Percentiles rank a stretch among this genome's conserved stretches.
phyloP scores from a whole-genome alignment of 305 asterid species.

The Solanum hybrid region DNA sequence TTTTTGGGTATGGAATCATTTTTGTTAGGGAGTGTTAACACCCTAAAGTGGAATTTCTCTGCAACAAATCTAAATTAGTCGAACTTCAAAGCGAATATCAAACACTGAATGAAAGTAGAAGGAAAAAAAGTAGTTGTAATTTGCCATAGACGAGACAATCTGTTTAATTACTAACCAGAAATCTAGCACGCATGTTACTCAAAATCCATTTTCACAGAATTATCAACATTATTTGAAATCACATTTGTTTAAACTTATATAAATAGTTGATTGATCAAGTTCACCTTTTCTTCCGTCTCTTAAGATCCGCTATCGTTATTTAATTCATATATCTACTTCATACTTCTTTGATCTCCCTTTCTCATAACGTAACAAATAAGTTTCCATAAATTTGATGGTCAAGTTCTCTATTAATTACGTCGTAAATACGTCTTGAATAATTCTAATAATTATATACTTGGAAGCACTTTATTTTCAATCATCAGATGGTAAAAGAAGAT shows the following conservation, averaged over 20 bases:
- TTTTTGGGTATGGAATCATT: fast-evolving
- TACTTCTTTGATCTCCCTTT: background rate
- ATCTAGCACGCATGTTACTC: background rate
- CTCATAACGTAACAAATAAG: background rate
- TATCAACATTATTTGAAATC: background rate
- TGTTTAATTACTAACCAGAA: background rate
- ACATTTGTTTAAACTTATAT: background rate
- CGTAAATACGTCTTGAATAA: background rate
- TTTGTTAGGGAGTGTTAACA: background rate
- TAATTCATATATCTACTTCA: background rate
- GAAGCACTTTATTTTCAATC: background rate
- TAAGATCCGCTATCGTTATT: background rate
- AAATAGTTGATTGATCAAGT: background rate
- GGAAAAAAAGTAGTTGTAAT: background rate
- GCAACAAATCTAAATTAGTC: background rate
- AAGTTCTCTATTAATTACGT: background rate
- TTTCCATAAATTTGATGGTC: background rate
- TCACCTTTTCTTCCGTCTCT: background rate
- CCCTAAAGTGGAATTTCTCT: background rate
- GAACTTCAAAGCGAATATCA: background rate
- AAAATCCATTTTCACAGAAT: background rate
- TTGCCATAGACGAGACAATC: background rate
- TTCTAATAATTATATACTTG: background rate
- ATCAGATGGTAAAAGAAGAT: background rate
- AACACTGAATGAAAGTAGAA: background rate